Conservation (phyloP, 352 stramenopile species). For the Phytopythium litorale region DNA sequence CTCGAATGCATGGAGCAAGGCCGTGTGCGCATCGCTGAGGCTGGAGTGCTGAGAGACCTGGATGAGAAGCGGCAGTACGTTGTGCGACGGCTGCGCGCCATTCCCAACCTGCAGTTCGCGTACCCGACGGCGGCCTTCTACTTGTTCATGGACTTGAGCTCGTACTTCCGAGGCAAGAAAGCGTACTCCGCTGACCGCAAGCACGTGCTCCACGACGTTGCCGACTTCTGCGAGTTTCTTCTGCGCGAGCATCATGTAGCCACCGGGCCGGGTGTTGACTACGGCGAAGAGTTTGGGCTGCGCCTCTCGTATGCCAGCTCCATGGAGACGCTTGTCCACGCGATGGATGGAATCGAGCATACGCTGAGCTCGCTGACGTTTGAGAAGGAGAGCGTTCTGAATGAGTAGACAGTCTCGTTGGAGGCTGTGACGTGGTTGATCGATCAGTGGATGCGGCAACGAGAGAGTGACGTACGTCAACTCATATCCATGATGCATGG, state of each 20-base stretch:
- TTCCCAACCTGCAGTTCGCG: constrained; percentile 75
- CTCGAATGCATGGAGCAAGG: constrained; percentile 41
- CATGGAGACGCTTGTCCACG: constrained; percentile 75
- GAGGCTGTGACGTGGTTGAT: neutral
- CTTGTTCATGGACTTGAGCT: constrained; percentile 90
- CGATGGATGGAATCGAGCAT: constrained; percentile 56
- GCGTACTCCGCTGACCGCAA: constrained; percentile 23
- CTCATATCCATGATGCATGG: too few relatives aligned
- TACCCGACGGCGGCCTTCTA: constrained; percentile 95
- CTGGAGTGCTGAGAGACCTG: constrained; percentile 32
- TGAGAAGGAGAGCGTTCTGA: constrained; percentile 6
- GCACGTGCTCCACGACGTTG: constrained; percentile 32
- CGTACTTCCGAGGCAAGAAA: constrained; percentile 57
- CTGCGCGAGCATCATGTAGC: constrained; percentile 89
- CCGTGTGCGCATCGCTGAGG: constrained; percentile 43
- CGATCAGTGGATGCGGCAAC: neutral
- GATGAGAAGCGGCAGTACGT: constrained; percentile 91
- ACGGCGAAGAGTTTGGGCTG: constrained; percentile 90
- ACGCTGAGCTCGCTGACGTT: constrained; percentile 47
- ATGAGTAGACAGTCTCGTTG: neutral
- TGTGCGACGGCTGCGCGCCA: constrained; percentile 64
- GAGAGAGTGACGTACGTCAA: neutral
- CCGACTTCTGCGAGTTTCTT: constrained; percentile 90
- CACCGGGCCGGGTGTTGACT: constrained; percentile 94
- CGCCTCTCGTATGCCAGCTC: constrained; percentile 95